Base-by-base conservation (phyloP, 257 asterid genomes). In the Ilex asprella region DNA sequence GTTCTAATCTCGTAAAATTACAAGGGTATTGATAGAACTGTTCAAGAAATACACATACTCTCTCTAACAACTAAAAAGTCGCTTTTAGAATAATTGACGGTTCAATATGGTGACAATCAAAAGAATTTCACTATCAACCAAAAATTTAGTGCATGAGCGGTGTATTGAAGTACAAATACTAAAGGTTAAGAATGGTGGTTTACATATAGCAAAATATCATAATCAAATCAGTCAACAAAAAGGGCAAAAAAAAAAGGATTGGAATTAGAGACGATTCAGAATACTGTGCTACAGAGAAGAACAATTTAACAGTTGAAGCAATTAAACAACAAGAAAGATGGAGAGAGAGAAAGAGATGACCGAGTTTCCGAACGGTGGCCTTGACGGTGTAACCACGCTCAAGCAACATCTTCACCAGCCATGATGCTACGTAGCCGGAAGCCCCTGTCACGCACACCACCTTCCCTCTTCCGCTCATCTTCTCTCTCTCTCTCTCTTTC, bases 371-470 rank as follows among this genome's bases (percentile, higher is more conserved):
- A 68, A 86, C 92, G 3, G 89, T 80, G 59, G 79, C 91, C 55
- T 75, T 84, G 44, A 84, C 88, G 0, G 81, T 79, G 67, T 86
- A 86, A 30, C 91, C 88, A 52, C 80, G 80, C 0, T 73, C 43
- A n/a, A 86, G 88, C 55, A 83, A 27, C 51, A 79, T 58, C 77
- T 81, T 79, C 35, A 86, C 94, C 31, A 86, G 76, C 90, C 90
- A 86, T 47, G 91, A 83, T 1, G 88, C 89, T 21, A 80, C 72
- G 73, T 62, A 82, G 0, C 92, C 92, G 0, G 88, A 82, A 2
- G 86, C 92, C 16, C 94, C 94, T 1, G 90, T 86, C 31, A 86
- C 95, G 55, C 88, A 80, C 49, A 86, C 95, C 6, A 75, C 68
- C 73, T 73, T 50, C 67, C 32, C 55, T 30, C 11, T 12, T 49